phyloP scores from a whole-genome alignment of 2,329 filamentous ascomycete species.

The Botrytis fabae region DNA sequence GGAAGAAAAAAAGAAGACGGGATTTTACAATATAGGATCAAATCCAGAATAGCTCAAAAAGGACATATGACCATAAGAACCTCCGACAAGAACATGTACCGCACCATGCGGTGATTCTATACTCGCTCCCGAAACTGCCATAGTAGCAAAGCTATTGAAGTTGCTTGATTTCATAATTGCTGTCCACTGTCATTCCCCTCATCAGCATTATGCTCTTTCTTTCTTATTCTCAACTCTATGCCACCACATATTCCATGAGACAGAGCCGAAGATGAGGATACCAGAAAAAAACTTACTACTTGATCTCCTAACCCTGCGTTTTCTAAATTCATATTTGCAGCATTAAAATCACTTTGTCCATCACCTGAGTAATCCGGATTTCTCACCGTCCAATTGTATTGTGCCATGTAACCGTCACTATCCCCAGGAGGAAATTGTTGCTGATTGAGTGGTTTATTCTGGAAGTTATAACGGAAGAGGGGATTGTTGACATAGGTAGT shows the following conservation, averaged over 20 bases:
- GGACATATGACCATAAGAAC: conserved; percentile 44
- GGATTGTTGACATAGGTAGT: conserved; percentile 49
- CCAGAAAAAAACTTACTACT: conserved; percentile 16
- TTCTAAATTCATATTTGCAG: conserved; percentile 30
- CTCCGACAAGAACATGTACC: conserved; percentile 46
- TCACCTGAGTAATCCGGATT: conserved; percentile 23
- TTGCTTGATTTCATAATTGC: conserved; percentile 44
- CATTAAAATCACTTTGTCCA: conserved; percentile 27
- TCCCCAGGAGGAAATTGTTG: conserved; percentile 43
- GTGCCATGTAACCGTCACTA: conserved; percentile 39
- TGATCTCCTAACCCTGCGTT: conserved; percentile 31
- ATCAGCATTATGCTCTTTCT: neutral
- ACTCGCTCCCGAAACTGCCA: conserved; percentile 43
- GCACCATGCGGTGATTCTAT: conserved; percentile 49
- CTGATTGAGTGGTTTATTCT: conserved; percentile 40
- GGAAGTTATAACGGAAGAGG: conserved; percentile 53
- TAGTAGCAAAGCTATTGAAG: conserved; percentile 47
- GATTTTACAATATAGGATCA: conserved; percentile 49
- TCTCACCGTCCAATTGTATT: conserved; percentile 42
- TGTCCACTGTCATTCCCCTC: conserved; percentile 43
- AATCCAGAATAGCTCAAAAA: conserved; percentile 47
- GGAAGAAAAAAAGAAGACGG: neutral
- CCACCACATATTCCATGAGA: neutral
- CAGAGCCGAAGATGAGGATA: neutral
- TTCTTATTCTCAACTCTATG: neutral